Conservation (phyloP, 2,329 filamentous ascomycete species). For the Neopestalotiopsis sp. region DNA sequence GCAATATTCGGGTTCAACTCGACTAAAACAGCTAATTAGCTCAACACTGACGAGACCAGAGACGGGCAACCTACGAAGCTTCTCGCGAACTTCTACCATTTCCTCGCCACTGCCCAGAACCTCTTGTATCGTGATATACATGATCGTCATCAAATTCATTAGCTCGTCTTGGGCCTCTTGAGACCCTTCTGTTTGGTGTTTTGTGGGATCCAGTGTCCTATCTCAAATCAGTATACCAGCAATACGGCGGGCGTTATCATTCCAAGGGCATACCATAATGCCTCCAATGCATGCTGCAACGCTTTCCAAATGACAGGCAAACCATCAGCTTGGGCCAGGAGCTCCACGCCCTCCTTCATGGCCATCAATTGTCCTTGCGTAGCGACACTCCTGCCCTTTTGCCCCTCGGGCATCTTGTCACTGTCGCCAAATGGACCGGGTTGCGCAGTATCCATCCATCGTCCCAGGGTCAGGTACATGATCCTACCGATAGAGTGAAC, state of each 20-base stretch:
- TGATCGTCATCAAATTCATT: conserved; percentile 67
- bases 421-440: conserved; percentile 42
- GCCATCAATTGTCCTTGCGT: conserved; percentile 62
- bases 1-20: conserved; percentile 71
- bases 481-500: conserved; percentile 62
- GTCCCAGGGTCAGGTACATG: conserved; percentile 68
- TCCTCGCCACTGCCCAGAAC: conserved; percentile 57
- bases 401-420: conserved; percentile 38
- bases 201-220: conserved; percentile 51
- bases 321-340: conserved; percentile 57
- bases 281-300: conserved; percentile 54
- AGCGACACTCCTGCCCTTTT: conserved; percentile 53
- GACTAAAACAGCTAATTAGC: conserved; percentile 41
- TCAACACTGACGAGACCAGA: not conserved
- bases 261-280: conserved; percentile 53
- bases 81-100: conserved; percentile 51
- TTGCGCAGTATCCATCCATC: conserved; percentile 73
- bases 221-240: conserved; percentile 23
- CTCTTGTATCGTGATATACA: conserved; percentile 66
- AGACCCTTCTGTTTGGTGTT: conserved; percentile 37
- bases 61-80: conserved; percentile 52
- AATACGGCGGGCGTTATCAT: conserved; percentile 32
- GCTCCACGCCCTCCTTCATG: conserved; percentile 60
- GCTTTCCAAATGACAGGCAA: conserved; percentile 58
- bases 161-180: conserved; percentile 65